Conservation (phyloP, 768 basidiomycete species). For the Suillus bovinus region DNA sequence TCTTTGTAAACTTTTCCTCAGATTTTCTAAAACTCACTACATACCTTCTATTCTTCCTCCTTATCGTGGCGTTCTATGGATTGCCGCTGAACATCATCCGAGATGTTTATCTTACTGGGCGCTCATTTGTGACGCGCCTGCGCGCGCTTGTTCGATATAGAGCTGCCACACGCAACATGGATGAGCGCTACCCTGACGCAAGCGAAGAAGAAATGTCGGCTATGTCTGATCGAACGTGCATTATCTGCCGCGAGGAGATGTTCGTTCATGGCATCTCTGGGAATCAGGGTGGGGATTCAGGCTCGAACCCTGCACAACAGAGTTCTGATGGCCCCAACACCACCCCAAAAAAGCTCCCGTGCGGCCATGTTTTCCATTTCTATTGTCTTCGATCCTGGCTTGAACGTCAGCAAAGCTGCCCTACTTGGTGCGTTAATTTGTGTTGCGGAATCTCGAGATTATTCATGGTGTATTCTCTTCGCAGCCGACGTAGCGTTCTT, state of each 20-base stretch:
- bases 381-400: constrained; percentile 97
- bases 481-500: constrained; percentile 75
- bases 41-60: constrained; percentile 90
- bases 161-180: constrained; percentile 95
- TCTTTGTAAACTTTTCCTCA: constrained; percentile 31
- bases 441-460: constrained; percentile 4
- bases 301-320: constrained; percentile 21
- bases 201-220: constrained; percentile 79
- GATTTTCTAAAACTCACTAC: constrained; percentile 93
- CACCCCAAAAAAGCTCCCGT: constrained; percentile 94
- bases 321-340: constrained; percentile 78
- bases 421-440: constrained; percentile 77
- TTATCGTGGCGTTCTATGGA: constrained; percentile 93
- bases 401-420: constrained; percentile 97
- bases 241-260: constrained; percentile 99
- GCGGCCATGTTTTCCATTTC: constrained; percentile 98
- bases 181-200: constrained; percentile 91
- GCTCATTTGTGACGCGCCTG: constrained; percentile 86
- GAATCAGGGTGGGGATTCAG: constrained; percentile 23
- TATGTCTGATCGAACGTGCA: constrained; percentile 91
- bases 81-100: constrained; percentile 95
- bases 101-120: constrained; percentile 93
- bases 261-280: constrained; percentile 36
- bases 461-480: constrained; percentile 12
- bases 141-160: constrained; percentile 91